Evolutionary conservation across 176 grass and related monocot species (phyloP), one percentile per base, ranked within the genome.

Genomic region (Cenchrus purpureus): DNA sequence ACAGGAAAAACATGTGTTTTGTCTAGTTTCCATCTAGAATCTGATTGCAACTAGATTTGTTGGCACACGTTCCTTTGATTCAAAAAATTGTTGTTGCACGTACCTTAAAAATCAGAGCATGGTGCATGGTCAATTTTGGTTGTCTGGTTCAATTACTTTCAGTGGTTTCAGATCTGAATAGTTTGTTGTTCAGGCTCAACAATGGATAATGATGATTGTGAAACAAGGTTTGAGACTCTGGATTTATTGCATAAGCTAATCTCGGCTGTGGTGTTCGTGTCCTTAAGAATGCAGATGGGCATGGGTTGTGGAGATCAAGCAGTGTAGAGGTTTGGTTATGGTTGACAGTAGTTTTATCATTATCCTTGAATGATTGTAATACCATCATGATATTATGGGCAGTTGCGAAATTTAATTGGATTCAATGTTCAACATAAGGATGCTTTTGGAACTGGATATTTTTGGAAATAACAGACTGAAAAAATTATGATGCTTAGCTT

Each of bases 81-180:
- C 34, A 37, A 37, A 37, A 37, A 37, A 37, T 37, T 37, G 34
- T 37, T 37, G 34, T 3, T 37, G 34, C 34, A 37, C 34, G 34
- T 37, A 37, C 34, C 34, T 37, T 37, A 37, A 37, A 37, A 37
- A 37, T 25, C 34, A 37, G 34, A 37, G 34, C 3, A 1, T 37
- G 34, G 32, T 29, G 53, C 80, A 45, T 12, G 2, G 3, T 84
- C 31, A 8, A 8, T 28, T 56, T 43, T 10, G 12, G 46, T 64
- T 74, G 2, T 34, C 60, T 46, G 5, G 28, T 34, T 71, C 12
- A 1, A 7, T 74, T n/a, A 83, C 69, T 43, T 60, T 20, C 12
- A 46, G 56, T 65, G 58, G 37, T 76, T 65, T 67, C 60, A 67
- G 82, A 66, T 76, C 14, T 40, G 31, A 50, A 20, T 66, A 2